phyloP scores from a whole-genome alignment of 352 stramenopile species.

The Phytophthora litchii region DNA sequence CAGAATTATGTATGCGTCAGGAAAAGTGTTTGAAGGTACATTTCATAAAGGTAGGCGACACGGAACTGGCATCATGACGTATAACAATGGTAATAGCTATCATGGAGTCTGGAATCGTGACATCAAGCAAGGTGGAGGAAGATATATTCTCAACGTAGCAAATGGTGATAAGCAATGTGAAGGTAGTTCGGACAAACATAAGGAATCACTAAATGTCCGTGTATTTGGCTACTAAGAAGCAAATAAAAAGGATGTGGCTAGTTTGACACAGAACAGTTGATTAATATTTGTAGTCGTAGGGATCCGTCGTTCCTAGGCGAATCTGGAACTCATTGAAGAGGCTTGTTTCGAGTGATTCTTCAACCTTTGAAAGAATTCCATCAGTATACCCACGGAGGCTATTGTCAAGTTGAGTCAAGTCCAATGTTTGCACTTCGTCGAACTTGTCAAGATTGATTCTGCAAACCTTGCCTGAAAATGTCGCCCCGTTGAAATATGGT shows the following conservation, averaged over 20 bases:
- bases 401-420: constrained; percentile 58
- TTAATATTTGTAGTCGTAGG: constrained; percentile 75
- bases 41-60: constrained; percentile 82
- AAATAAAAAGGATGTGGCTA: background rate
- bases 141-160: constrained; percentile 56
- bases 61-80: constrained; percentile 81
- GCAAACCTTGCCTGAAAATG: constrained; percentile 76
- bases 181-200: constrained; percentile 2
- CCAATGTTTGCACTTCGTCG: constrained; percentile 75
- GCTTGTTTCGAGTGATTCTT: constrained; percentile 54
- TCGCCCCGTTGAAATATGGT: constrained; percentile 71
- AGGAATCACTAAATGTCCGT: constrained; percentile 34
- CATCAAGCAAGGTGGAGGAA: constrained; percentile 85
- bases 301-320: constrained; percentile 62
- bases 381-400: constrained; percentile 55
- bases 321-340: constrained; percentile 73
- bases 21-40: constrained; percentile 86
- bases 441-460: constrained; percentile 84
- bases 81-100: constrained; percentile 82
- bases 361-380: constrained; percentile 54
- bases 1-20: constrained; percentile 74
- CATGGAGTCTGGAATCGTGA: constrained; percentile 89
- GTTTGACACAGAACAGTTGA: background rate
- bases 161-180: constrained; percentile 1
- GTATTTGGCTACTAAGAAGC: constrained; percentile 51